Evolutionary conservation across 352 stramenopile species (phyloP), one percentile per base, ranked within the genome.

Genomic region (Achlya hypogyna): DNA sequence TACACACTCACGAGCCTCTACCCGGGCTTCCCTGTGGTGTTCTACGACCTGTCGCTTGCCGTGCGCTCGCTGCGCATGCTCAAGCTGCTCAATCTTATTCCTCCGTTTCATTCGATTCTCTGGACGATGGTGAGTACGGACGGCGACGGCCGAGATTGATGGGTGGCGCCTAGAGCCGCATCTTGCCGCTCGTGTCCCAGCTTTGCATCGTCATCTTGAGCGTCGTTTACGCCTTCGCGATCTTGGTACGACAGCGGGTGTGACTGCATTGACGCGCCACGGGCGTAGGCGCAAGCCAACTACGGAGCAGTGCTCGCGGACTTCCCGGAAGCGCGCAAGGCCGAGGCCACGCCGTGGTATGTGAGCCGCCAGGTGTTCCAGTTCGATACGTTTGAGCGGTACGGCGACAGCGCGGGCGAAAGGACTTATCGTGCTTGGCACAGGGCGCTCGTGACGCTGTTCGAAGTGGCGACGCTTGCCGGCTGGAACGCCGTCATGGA

Each of bases 401-500:
- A 67, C 32, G 60, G 20, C 23, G 16, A 56, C 25, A 27, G 31
- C 38, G 16, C 16, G 31, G 53, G 22, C 14, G 1, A n/a, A 45
- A n/a, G 38, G 34, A 42, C 16, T 6, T 2, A 10, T 56, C 10
- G 25, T 38, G 25, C 20, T 12, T 56, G 10, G 4, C 35, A 9
- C 56, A 67, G 60, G 12, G 86, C 81, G 16, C 74, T 93, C 1
- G 78, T 93, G 66, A 93, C 84, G 53, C 71, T 93, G 5, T 93
- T 93, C 70, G 79, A 77, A 28, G 78, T 91, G 10, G 75, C 82
- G 0, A 91, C 86, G 63, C 75, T 93, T 6, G 81, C 84, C 18
- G 82, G 82, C 9, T 93, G 84, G 84, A 76, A 91, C 53, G 79
- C 80, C 28, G 75, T 93, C 51, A 93, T 93, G 84, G 82, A 93